Base-by-base conservation (phyloP, 352 stramenopile species). In the Porosira glacialis region DNA sequence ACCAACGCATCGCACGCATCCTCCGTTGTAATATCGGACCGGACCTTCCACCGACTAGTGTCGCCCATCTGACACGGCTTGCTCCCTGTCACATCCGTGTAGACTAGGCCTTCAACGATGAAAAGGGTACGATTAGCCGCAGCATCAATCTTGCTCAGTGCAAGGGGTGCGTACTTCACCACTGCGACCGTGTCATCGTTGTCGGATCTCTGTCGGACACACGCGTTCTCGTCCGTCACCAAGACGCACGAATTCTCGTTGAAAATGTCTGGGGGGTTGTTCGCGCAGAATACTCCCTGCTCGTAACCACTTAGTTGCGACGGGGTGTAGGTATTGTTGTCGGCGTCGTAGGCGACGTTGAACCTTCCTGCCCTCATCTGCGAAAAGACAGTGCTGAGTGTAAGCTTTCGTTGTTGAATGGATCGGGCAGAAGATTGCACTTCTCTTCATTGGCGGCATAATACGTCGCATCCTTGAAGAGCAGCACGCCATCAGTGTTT, bases 391-490 rank as follows among this genome's bases (percentile, higher is more conserved):
- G 22, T 35, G 7, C 21, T 35, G 36, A 24, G 21, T 8, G 67
- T 31, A 21, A 11, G 41, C 31, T n/a, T n/a, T n/a, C n/a, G n/a
- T n/a, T n/a, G n/a, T n/a, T n/a, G n/a, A n/a, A n/a, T n/a, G n/a
- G n/a, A n/a, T 55, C 52, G 13, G 71, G 13, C 6, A 60, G 67
- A 43, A 68, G 62, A 5, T 17, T 31, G 3, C 71, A 64, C 3
- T 66, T 66, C 24, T 64, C 78, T 49, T 86, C 73, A 2, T 39
- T 11, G 2, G 73, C 13, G 24, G 69, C 68, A 41, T 78, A 63
- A n/a, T 77, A 52, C 5, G 70, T 35, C 13, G 69, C 81, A 59
- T 85, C 83, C 10, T 73, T 33, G 17, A 71, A 24, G 15, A 64
- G 30, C 3, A 50, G 55, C 27, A 73, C 61, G 11, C 65, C 43